phyloP scores from a whole-genome alignment of 768 basidiomycete genomes.

The Agaricus blazei region DNA sequence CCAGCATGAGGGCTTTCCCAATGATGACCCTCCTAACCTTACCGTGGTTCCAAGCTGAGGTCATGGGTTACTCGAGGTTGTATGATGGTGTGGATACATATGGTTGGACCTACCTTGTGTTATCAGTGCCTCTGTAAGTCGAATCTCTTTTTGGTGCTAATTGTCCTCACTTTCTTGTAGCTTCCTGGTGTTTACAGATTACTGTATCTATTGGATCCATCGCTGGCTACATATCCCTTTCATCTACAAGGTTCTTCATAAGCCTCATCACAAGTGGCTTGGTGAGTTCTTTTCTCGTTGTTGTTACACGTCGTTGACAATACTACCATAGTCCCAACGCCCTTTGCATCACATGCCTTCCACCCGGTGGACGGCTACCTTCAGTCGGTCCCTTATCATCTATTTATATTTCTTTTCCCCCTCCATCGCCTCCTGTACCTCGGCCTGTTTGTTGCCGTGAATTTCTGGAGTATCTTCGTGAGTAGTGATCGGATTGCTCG shows the following conservation, averaged over 20 bases:
- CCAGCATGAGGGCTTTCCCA: conserved; percentile 75
- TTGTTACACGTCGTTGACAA: not conserved
- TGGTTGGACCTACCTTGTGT: conserved; percentile 66
- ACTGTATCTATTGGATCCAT: conserved; percentile 96
- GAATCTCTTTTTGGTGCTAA: not conserved
- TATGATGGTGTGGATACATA: conserved; percentile 80
- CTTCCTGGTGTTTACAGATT: conserved; percentile 61
- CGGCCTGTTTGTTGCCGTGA: conserved; percentile 83
- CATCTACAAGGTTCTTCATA: conserved; percentile 89
- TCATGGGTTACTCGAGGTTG: conserved; percentile 74
- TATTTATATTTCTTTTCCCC: conserved; percentile 88
- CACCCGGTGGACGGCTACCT: conserved; percentile 92
- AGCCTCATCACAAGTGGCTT: conserved; percentile 99
- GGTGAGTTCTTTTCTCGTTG: conserved; percentile 42
- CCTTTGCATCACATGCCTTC: conserved; percentile 97
- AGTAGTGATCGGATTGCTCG: conserved; percentile 19
- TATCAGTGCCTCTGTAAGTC: conserved; percentile 66
- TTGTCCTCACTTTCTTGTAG: conserved; percentile 8
- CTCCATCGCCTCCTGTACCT: conserved; percentile 84
- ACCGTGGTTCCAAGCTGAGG: conserved; percentile 93
- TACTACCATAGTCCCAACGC: conserved; percentile 74
- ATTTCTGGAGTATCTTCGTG: conserved; percentile 91
- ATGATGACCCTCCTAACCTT: conserved; percentile 78
- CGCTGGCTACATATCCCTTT: conserved; percentile 79
- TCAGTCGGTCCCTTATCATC: conserved; percentile 93